Evolutionary conservation across 2,329 filamentous ascomycete genomes (phyloP).

Genomic region (Rasamsonia emersonii): DNA sequence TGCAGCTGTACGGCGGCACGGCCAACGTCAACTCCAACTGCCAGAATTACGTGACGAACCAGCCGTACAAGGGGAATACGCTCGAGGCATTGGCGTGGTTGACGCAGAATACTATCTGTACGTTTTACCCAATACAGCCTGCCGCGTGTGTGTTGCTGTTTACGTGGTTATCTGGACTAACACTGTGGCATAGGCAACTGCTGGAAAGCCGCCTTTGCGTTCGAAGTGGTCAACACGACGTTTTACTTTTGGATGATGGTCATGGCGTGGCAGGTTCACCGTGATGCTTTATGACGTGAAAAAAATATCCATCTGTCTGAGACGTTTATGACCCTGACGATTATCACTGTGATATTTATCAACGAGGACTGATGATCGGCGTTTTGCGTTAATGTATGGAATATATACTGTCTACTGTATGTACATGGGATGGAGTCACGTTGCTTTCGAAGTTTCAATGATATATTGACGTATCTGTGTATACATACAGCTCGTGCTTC

Average conservation of each 20-base stretch:
- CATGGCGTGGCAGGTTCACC: slow-evolving; percentile 48
- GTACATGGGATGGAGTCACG: no score
- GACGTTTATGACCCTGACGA: slow-evolving; percentile 1
- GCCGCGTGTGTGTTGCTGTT: no score
- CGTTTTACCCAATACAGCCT: no score
- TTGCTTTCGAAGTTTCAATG: no score
- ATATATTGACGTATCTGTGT: no score
- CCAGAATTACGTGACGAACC: slow-evolving; percentile 46
- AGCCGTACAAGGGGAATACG: slow-evolving; percentile 38
- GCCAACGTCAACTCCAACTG: slow-evolving; percentile 53
- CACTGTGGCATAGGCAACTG: slow-evolving; percentile 52
- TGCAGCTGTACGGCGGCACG: slow-evolving; percentile 51
- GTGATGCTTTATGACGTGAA: slow-evolving; percentile 16
- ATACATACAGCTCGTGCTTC: no score
- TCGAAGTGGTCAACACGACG: slow-evolving; percentile 55
- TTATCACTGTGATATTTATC: slow-evolving; percentile 3
- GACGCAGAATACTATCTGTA: slow-evolving; percentile 55
- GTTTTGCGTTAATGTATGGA: no score
- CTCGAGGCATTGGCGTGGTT: slow-evolving; percentile 53
- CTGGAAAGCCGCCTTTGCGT: slow-evolving; percentile 56
- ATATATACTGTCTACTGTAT: no score
- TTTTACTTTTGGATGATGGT: slow-evolving; percentile 60
- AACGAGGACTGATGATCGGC: no score
- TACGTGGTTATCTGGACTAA: no score
- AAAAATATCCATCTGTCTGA: neutral